Percentiles rank a stretch among this genome's conserved stretches.
Conservation (phyloP, 345 rosid genomes). For the Salix exigua region DNA sequence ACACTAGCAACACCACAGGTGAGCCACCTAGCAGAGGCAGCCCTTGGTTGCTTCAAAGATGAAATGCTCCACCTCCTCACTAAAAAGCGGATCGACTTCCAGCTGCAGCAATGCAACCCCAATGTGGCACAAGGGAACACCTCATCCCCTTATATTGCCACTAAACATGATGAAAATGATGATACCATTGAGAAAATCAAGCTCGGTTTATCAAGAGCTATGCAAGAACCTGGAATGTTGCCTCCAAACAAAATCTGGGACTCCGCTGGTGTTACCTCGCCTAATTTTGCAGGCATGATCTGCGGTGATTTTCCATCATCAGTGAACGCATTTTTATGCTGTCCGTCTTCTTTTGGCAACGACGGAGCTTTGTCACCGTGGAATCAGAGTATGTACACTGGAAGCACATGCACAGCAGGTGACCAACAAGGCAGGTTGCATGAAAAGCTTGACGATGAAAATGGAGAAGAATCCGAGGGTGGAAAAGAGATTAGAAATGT, state of each 20-base stretch:
- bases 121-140: constrained; percentile 25
- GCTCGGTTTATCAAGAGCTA: constrained; percentile 53
- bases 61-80: constrained; percentile 97
- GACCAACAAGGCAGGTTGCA: constrained; percentile 36
- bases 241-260: constrained; percentile 46
- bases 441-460: constrained; percentile 39
- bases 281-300: constrained; percentile 36
- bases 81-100: constrained; percentile 79
- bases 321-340: constrained; percentile 38
- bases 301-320: constrained; percentile 33
- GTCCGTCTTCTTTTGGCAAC: constrained; percentile 36
- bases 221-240: constrained; percentile 49
- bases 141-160: constrained; percentile 31
- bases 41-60: constrained; percentile 96
- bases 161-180: constrained; percentile 43
- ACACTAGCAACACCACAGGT: constrained; percentile 89
- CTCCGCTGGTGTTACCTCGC: constrained; percentile 11
- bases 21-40: constrained; percentile 92
- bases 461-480: constrained; percentile 44
- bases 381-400: constrained; percentile 52
- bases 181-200: constrained; percentile 59
- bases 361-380: constrained; percentile 62
- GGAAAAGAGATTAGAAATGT: constrained; percentile 48
- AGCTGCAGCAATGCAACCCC: constrained; percentile 47
- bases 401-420: constrained; percentile 48